These are phyloP conservation scores for Colletotrichum abscissum DNA, from an alignment of 2,329 filamentous ascomycete species.

Conservation along the genomic window DNA sequence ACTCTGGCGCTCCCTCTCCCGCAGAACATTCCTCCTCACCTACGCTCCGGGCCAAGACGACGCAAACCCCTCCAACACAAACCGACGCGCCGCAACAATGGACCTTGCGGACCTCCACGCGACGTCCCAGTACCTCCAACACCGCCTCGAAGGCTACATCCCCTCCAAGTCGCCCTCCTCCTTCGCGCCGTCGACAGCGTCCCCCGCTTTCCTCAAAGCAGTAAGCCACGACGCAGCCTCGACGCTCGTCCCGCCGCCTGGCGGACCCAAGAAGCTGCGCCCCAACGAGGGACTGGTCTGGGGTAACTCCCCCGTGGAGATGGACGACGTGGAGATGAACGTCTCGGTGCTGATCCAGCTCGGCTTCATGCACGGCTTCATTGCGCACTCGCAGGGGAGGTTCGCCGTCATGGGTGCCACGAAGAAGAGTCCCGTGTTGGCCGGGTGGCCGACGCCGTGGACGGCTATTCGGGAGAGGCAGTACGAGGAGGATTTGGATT, in stretches of 20 bases:
- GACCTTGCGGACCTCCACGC: constrained; percentile 76
- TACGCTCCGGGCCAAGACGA: constrained; percentile 74
- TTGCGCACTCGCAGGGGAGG: constrained; percentile 79
- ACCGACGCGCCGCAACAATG: constrained; percentile 76
- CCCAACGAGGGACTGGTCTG: constrained; percentile 71
- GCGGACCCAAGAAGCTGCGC: constrained; percentile 58
- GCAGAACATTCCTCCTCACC: constrained; percentile 81
- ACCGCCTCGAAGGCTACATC: constrained; percentile 68
- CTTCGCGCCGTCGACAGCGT: constrained; percentile 46
- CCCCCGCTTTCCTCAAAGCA: constrained; percentile 61
- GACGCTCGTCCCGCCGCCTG: constrained; percentile 60
- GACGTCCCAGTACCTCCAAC: constrained; percentile 74
- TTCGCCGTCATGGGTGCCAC: constrained; percentile 85
- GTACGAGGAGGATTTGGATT: constrained; percentile 67
- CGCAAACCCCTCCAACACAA: constrained; percentile 42
- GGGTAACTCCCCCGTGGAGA: constrained; percentile 70
- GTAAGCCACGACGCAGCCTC: constrained; percentile 58
- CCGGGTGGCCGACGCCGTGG: constrained; percentile 83
- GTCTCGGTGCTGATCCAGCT: constrained; percentile 83
- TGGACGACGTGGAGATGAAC: constrained; percentile 79
- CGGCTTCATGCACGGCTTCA: constrained; percentile 84
- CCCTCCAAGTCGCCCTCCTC: constrained; percentile 52
- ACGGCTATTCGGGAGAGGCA: constrained; percentile 73
- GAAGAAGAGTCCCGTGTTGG: constrained; percentile 70
- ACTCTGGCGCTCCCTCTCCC: constrained; percentile 85